phyloP scores from a whole-genome alignment of 805 yeast genomes.

The Ascoidea asiatica region DNA sequence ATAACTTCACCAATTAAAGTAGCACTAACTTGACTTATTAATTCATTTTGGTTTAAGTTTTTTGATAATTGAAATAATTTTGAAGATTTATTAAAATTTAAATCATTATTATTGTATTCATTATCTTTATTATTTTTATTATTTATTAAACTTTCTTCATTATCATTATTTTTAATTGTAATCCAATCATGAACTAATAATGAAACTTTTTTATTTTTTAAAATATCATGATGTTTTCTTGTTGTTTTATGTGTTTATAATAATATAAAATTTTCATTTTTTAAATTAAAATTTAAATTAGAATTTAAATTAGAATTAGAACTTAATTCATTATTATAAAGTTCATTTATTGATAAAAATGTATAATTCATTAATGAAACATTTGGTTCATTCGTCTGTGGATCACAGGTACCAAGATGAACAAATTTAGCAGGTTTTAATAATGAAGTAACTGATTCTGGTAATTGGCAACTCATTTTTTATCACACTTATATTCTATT shows the following conservation, averaged over 20 bases:
- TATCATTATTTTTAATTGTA: slow-evolving; percentile 33
- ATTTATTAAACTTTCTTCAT: too few relatives aligned
- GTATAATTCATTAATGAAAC: slow-evolving; percentile 88
- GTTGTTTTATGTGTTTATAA: slow-evolving; percentile 64
- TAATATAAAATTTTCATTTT: slow-evolving; percentile 50
- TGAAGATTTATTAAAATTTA: slow-evolving; percentile 17
- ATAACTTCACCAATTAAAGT: slow-evolving; percentile 66
- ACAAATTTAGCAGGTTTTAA: slow-evolving; percentile 54
- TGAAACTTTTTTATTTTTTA: slow-evolving; percentile 64
- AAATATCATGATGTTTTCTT: slow-evolving; percentile 59
- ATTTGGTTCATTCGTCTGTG: slow-evolving; percentile 55
- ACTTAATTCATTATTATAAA: slow-evolving; percentile 12
- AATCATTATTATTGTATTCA: slow-evolving; percentile 9
- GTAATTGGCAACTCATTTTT: too few relatives aligned
- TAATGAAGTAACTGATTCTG: too few relatives aligned
- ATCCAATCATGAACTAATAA: slow-evolving; percentile 87
- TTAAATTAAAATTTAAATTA: too few relatives aligned
- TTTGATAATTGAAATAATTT: slow-evolving; percentile 50
- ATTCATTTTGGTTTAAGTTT: slow-evolving; percentile 65
- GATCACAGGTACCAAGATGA: slow-evolving; percentile 70
- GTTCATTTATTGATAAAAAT: slow-evolving; percentile 31
- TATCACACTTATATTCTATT: too few relatives aligned
- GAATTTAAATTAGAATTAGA: neutral
- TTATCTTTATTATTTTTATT: too few relatives aligned
- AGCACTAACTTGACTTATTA: slow-evolving; percentile 70